Conservation (phyloP, 169 alveolate species). For the Cystoisospora suis region DNA sequence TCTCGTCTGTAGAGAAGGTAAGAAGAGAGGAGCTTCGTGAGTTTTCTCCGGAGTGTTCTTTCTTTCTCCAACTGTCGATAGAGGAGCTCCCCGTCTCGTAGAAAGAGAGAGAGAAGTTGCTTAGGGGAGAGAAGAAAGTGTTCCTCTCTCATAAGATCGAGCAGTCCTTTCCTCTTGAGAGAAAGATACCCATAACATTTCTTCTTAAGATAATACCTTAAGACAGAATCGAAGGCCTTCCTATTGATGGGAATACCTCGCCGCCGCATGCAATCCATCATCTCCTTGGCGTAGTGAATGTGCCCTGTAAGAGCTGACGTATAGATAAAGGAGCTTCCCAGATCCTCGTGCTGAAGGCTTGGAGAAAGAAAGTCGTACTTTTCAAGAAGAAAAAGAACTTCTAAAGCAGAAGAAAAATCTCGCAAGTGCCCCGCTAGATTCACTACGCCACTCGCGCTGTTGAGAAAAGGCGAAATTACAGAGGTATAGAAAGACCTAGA, state of each 20-base stretch:
- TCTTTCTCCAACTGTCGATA: neutral
- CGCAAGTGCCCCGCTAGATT: neutral
- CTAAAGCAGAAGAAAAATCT: neutral
- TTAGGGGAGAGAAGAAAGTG: neutral
- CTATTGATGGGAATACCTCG: neutral
- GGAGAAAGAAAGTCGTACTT: neutral
- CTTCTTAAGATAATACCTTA: neutral
- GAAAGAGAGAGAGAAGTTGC: conserved; percentile 11
- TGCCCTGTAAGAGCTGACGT: conserved; percentile 19
- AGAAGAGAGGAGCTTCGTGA: neutral
- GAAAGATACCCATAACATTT: neutral
- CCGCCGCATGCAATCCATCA: neutral
- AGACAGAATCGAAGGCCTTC: neutral
- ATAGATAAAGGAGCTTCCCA: neutral
- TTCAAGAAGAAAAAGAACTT: neutral
- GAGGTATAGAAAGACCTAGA: neutral
- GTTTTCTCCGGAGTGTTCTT: neutral
- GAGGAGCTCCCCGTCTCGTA: neutral
- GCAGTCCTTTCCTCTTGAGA: neutral
- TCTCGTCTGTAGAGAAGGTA: neutral
- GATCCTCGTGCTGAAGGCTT: no score
- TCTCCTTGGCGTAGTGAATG: neutral
- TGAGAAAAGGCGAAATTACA: neutral
- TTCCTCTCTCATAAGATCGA: neutral
- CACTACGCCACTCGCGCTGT: conserved; percentile 27